A percentile compares a stretch with the other conserved stretches of the same genome.
Evolutionary conservation across 202 grass and related monocot genomes (phyloP).

Genomic region (Schoenoplectus tabernaemontani): DNA sequence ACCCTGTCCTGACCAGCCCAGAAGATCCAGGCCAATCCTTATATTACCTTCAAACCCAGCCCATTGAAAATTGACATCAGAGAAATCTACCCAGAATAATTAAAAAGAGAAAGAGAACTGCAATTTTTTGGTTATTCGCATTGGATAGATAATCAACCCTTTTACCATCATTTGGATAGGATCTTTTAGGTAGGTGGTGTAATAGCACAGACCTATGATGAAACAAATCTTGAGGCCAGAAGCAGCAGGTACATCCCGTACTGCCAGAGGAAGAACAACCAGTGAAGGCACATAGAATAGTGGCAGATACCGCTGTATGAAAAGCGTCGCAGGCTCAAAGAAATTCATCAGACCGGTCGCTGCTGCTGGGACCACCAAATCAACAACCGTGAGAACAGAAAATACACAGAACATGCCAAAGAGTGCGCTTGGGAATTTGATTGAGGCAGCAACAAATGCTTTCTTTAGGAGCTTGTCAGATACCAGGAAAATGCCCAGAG

Average conservation of each 20-base stretch:
- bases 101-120: not conserved
- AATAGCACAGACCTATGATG: conserved; percentile 44
- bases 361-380: conserved; percentile 40
- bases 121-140: not conserved
- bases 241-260: conserved; percentile 60
- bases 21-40: not conserved
- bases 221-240: conserved; percentile 79
- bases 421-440: conserved; percentile 86
- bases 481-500: conserved; percentile 59
- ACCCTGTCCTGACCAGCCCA: not conserved
- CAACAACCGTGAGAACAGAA: conserved; percentile 53
- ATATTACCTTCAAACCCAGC: not conserved
- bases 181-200: not conserved
- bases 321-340: conserved; percentile 72
- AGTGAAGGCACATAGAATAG: conserved; percentile 86
- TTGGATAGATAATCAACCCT: not conserved
- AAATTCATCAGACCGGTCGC: conserved; percentile 54
- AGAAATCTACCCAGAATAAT: not conserved
- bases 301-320: conserved; percentile 88
- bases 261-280: conserved; percentile 73
- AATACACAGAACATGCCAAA: conserved; percentile 97
- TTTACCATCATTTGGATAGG: not conserved
- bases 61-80: not conserved
- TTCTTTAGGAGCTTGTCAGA: conserved; percentile 67
- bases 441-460: conserved; percentile 58